phyloP scores from a whole-genome alignment of 2,329 filamentous ascomycete genomes.

The Fusarium proliferatum region DNA sequence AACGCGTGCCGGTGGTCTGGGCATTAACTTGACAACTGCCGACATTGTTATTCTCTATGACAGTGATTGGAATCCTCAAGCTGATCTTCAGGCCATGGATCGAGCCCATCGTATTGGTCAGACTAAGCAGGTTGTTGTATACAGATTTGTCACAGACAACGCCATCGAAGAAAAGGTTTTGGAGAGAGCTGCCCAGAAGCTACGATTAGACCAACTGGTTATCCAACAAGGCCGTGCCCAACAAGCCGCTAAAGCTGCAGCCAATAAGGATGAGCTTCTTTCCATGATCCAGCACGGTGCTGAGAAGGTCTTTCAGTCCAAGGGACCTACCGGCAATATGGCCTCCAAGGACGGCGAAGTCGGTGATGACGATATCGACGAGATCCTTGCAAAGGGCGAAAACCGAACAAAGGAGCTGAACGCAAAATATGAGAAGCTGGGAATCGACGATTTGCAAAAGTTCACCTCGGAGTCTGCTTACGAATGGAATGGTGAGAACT shows the following conservation, averaged over 20 bases:
- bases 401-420: constrained; percentile 90
- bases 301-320: constrained; percentile 88
- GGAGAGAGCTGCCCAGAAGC: constrained; percentile 94
- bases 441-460: constrained; percentile 96
- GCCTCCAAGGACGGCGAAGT: constrained; percentile 70
- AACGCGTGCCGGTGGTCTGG: constrained; percentile 92
- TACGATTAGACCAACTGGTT: constrained; percentile 95
- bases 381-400: constrained; percentile 87
- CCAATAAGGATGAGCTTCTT: constrained; percentile 94
- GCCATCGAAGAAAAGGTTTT: constrained; percentile 99
- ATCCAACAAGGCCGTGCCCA: constrained; percentile 98
- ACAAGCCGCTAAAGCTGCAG: constrained; percentile 87
- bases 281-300: constrained; percentile 99
- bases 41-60: constrained; percentile 98
- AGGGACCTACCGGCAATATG: constrained; percentile 71
- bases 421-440: constrained; percentile 94
- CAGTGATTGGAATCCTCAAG: constrained; percentile 99
- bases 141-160: constrained; percentile 96
- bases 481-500: constrained; percentile 98
- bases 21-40: constrained; percentile 94
- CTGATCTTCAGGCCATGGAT: constrained; percentile 98
- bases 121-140: constrained; percentile 97
- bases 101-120: constrained; percentile 98
- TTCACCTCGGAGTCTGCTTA: constrained; percentile 98
- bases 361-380: constrained; percentile 91